Evolutionary conservation across 208 protist genomes (phyloP), one percentile per base, ranked within the genome.

Genomic region (Leishmania amazonensis): DNA sequence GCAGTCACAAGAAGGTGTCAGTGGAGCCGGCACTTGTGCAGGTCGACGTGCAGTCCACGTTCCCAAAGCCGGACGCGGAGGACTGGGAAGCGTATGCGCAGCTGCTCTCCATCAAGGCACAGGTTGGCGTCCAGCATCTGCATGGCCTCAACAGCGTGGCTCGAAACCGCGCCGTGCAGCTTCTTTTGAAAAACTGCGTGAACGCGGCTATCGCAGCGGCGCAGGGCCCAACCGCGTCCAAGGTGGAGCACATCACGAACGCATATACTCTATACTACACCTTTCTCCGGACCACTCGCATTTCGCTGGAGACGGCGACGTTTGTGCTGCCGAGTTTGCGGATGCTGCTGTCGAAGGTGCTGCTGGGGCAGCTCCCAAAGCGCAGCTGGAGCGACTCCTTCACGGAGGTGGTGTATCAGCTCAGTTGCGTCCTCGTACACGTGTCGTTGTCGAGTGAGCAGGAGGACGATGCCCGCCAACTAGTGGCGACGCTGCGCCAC

Each of bases 151-250:
- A 75, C 42, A 84, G 89, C 57, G 84, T 87, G n/a, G 62, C 80
- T 17, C 81, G 76, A 17, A 79, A 70, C 49, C 38, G 80, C 4
- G 83, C 83, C 15, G 65, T 96, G 71, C 75, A 90, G 68, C 83
- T 90, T 38, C 83, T 86, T 2, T 58, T 86, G 24, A 83, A 74
- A 0, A 86, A 70, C 64, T 91, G 89, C 51, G 93, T 93, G 51
- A 97, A 97, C 78, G 90, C 91, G 57, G 88, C 92, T 40, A 95
- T 96, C 73, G 93, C 92, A 3, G 90, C 90, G 31, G 83, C 88
- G 40, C 90, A 89, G 70, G 93, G 87, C 3, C 88, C 88, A 0
- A 28, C 53, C 3, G 19, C 53, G 8, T 62, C 60, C 11, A 85
- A 86, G 24, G 60, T 80, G 45, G 75, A 31, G 6, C 85, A 85